These are phyloP conservation scores for Staphylotrichum tortipilum DNA, from an alignment of 495 filamentous ascomycete species.

Conservation along the genomic window DNA sequence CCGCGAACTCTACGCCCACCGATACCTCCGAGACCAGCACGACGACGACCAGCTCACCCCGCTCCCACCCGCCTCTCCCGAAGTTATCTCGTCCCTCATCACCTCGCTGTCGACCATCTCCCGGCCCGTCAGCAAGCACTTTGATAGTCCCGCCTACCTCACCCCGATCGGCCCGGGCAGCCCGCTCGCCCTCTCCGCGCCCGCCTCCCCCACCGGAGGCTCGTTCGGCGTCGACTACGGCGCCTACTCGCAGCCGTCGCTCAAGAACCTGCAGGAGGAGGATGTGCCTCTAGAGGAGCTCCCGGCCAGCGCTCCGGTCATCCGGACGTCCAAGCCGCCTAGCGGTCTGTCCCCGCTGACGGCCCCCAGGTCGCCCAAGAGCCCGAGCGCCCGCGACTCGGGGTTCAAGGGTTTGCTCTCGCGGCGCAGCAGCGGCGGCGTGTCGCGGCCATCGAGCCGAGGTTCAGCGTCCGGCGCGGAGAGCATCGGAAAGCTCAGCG, in stretches of 20 bases:
- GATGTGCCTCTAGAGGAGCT: conserved; percentile 49
- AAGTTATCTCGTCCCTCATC: conserved; percentile 90
- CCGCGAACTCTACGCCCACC: conserved; percentile 22
- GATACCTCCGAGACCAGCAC: conserved; percentile 23
- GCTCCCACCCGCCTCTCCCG: conserved; percentile 63
- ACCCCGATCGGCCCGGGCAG: conserved; percentile 20
- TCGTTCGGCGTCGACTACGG: conserved; percentile 69
- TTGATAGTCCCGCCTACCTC: conserved; percentile 43
- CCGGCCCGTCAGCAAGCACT: conserved; percentile 60
- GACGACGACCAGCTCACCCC: conserved; percentile 11
- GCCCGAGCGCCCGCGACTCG: conserved; percentile 32
- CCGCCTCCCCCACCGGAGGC: conserved; percentile 42
- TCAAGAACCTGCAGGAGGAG: conserved; percentile 48
- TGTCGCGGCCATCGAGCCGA: conserved; percentile 45
- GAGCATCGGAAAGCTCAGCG: conserved; percentile 52
- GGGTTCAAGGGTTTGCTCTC: conserved; percentile 38
- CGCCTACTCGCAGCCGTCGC: conserved; percentile 40
- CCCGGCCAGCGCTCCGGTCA: conserved; percentile 70
- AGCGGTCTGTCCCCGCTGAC: conserved; percentile 63
- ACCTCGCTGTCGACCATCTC: conserved; percentile 86
- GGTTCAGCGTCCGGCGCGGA: conserved; percentile 44
- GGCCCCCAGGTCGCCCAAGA: conserved; percentile 47
- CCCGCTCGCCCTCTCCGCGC: conserved; percentile 39
- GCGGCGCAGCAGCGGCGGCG: conserved; percentile 30
- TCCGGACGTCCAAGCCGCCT: conserved; percentile 78